A percentile compares a stretch with the other conserved stretches of the same genome.
phyloP scores from a whole-genome alignment of 2,329 filamentous ascomycete genomes.

The Colletotrichum melonis region DNA sequence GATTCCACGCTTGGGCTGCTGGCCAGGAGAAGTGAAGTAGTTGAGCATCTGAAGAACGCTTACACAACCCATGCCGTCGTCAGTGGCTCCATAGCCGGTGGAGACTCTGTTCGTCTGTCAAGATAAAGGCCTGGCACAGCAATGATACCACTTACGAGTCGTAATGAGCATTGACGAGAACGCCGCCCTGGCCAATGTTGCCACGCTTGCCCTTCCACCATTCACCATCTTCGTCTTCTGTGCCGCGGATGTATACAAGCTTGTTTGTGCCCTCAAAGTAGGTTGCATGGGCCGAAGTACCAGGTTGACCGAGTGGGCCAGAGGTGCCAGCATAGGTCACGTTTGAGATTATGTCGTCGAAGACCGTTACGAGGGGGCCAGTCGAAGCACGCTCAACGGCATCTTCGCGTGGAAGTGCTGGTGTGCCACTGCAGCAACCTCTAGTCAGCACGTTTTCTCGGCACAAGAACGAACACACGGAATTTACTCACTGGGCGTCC shows the following conservation, averaged over 20 bases:
- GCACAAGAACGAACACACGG: too few species aligned
- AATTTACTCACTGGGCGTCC: conserved; percentile 31
- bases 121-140: background rate
- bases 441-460: background rate
- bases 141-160: conserved; percentile 66
- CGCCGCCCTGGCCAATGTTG: conserved; percentile 74
- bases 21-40: conserved; percentile 80
- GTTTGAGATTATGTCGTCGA: conserved; percentile 84
- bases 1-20: conserved; percentile 82
- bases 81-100: conserved; percentile 91
- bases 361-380: conserved; percentile 69
- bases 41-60: conserved; percentile 86
- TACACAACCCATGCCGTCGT: conserved; percentile 93
- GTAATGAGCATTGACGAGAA: conserved; percentile 95
- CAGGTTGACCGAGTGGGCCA: background rate
- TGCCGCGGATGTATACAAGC: conserved; percentile 89
- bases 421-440: background rate
- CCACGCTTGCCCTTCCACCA: conserved; percentile 74
- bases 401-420: background rate
- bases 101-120: conserved; percentile 71
- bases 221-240: conserved; percentile 75
- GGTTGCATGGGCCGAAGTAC: conserved; percentile 54
- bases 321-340: conserved; percentile 65
- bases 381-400: conserved; percentile 35
- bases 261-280: conserved; percentile 97